Evolutionary conservation across 2,329 filamentous ascomycete species (phyloP).

Genomic region (Cercospora sp.): DNA sequence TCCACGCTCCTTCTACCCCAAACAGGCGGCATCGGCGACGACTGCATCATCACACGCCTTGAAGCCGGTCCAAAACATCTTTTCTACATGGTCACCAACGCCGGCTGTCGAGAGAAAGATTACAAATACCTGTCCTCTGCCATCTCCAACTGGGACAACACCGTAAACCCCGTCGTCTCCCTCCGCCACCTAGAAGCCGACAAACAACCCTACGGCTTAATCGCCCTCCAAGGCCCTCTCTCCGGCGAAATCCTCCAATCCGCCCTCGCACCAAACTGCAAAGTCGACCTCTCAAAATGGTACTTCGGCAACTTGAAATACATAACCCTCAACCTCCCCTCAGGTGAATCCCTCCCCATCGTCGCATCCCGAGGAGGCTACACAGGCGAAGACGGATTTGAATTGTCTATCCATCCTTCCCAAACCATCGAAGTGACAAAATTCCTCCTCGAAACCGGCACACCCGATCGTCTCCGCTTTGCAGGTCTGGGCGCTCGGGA

Average conservation of each 20-base stretch:
- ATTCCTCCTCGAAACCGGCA: slow-evolving; percentile 62
- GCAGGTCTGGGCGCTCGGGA: slow-evolving; percentile 90
- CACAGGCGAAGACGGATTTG: slow-evolving; percentile 97
- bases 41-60: slow-evolving; percentile 86
- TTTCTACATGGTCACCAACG: slow-evolving; percentile 96
- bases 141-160: slow-evolving; percentile 61
- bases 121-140: slow-evolving; percentile 71
- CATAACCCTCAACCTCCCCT: slow-evolving; percentile 63
- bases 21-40: slow-evolving; percentile 90
- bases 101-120: slow-evolving; percentile 87
- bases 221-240: slow-evolving; percentile 87
- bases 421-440: slow-evolving; percentile 67
- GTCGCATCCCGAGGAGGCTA: slow-evolving; percentile 89
- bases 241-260: slow-evolving; percentile 67
- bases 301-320: slow-evolving; percentile 78
- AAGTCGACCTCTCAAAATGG: slow-evolving; percentile 60
- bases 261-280: slow-evolving; percentile 57
- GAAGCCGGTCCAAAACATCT: slow-evolving; percentile 50
- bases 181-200: slow-evolving; percentile 39
- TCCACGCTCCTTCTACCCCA: slow-evolving; percentile 77
- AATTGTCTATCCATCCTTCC: slow-evolving; percentile 77
- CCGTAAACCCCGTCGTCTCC: slow-evolving; percentile 44
- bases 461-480: slow-evolving; percentile 67
- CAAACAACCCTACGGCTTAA: slow-evolving; percentile 66
- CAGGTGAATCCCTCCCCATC: slow-evolving; percentile 53